Base-by-base conservation (phyloP, 176 grass and related monocot species). In the Ananas comosus region DNA sequence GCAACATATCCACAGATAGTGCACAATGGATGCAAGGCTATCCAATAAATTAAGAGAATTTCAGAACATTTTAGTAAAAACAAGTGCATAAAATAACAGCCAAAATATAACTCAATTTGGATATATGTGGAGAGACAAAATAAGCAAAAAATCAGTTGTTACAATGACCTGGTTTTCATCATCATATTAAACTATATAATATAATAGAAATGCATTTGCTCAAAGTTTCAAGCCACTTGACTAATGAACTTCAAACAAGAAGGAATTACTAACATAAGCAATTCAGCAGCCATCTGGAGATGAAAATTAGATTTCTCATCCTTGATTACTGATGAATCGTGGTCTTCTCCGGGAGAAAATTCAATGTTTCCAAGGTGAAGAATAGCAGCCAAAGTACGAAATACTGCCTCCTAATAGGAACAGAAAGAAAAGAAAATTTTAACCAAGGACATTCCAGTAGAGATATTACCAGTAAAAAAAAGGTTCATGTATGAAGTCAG, bases 301-400 rank as follows among this genome's bases (percentile, higher is more conserved):
- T 95, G 91, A 79, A 95, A 95, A 68, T 82, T 77, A 63, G 83
- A 88, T 11, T 84, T 87, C 51, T 83, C 76, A 76, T 89, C 83
- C 72, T 89, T 84, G 51, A 86, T 67, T 56, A 69, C 76, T 71
- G 91, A 95, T 48, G 91, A 95, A 95, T 95, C 91, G 33, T 79
- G 70, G 7, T 84, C 91, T 50, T 89, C 71, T 59, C 91, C 91
- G 69, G 91, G 81, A 79, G 83, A 95, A 87, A 95, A 95, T 68
- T 82, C 83, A 69, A 89, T 86, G 48, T 95, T 95, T 18, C 91
- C 91, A 51, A 95, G 75, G 79, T 95, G 91, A 80, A 95, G 78
- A 75, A 89, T 87, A 82, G 91, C 86, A 66, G 91, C 91, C 50
- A 95, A 78, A 68, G 47, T 89, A 11, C 83, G 74, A 78, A 95